Evolutionary conservation across 768 basidiomycete genomes (phyloP).

Genomic region (Tylopilus felleus): DNA sequence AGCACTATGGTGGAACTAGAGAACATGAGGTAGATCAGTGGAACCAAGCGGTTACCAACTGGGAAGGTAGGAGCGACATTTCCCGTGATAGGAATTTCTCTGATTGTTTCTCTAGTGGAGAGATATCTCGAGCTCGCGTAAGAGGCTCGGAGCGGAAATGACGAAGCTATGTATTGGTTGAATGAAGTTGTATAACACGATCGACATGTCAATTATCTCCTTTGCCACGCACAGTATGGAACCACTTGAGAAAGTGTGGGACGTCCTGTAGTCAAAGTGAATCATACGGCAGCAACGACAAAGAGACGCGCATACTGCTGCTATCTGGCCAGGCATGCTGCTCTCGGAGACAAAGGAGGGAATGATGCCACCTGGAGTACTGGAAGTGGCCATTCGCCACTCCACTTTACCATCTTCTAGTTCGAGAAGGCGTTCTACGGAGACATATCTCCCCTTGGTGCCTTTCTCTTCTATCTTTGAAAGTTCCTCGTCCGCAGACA

Average conservation of each 20-base stretch:
- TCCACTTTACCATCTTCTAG: constrained; percentile 62
- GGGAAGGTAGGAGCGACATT: constrained; percentile 69
- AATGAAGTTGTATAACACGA: not conserved
- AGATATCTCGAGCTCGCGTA: constrained; percentile 82
- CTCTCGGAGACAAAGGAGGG: constrained; percentile 62
- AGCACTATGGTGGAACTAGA: constrained; percentile 94
- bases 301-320: constrained; percentile 40
- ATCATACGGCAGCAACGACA: not conserved
- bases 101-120: constrained; percentile 53
- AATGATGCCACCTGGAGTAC: constrained; percentile 65
- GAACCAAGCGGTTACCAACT: constrained; percentile 88
- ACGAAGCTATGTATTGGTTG: not conserved
- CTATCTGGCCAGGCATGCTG: constrained; percentile 59
- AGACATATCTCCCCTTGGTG: constrained; percentile 64
- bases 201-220: not conserved
- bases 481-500: constrained; percentile 54
- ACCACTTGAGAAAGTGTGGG: constrained; percentile 68
- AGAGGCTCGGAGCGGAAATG: not conserved
- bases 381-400: constrained; percentile 81
- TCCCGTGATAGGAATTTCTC: not conserved
- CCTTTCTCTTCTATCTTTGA: constrained; percentile 61
- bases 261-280: constrained; percentile 51
- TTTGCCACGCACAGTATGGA: constrained; percentile 36
- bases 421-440: constrained; percentile 64
- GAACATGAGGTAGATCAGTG: constrained; percentile 84